These are phyloP conservation scores for Smittium culicis DNA, from an alignment of 371 early-diverging fungal genomes.

Conservation along the genomic window DNA sequence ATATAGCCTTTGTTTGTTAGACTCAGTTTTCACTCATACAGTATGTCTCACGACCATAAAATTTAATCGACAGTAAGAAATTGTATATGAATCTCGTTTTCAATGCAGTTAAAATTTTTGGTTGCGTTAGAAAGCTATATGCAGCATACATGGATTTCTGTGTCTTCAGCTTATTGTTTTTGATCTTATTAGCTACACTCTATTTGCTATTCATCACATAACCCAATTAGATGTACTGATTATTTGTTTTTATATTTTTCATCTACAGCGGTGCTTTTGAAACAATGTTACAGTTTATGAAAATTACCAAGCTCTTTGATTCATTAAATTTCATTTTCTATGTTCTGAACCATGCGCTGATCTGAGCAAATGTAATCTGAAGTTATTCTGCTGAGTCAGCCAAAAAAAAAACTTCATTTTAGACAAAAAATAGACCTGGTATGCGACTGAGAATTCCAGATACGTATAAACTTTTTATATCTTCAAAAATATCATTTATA, in stretches of 20 bases:
- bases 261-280: not conserved
- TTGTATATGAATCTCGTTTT: not conserved
- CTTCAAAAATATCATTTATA: not conserved
- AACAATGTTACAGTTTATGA: not conserved
- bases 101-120: not conserved
- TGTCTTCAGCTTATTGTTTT: not conserved
- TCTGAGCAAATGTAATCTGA: constrained; percentile 12
- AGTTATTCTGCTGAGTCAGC: not conserved
- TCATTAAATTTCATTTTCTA: not conserved
- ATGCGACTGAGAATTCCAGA: not conserved
- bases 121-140: not conserved
- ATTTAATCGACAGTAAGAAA: not conserved
- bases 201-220: not conserved
- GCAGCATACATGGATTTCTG: not conserved
- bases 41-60: not conserved
- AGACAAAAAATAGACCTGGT: not conserved
- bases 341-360: not conserved
- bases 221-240: not conserved
- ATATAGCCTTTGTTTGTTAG: not conserved
- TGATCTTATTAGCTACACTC: not conserved
- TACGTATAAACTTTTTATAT: not conserved
- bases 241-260: not conserved
- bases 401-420: not conserved
- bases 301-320: not conserved
- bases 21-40: not conserved